Base-by-base conservation (phyloP, 441 rosid genomes). In the Populus hybrid region DNA sequence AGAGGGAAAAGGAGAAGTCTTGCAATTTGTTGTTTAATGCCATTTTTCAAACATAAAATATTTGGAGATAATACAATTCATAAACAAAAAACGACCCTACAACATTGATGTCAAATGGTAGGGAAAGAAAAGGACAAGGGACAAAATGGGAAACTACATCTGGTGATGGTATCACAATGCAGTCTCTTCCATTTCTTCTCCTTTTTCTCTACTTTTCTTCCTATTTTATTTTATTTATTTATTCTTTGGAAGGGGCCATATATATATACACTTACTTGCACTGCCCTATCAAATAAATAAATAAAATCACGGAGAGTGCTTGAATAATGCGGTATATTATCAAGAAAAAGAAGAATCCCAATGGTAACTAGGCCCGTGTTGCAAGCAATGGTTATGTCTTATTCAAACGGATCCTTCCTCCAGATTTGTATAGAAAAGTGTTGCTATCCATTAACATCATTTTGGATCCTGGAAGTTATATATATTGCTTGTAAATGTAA, bases 41-140 rank as follows among this genome's bases (percentile, higher is more conserved):
- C 33, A 50, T 16, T 74, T 77, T 66, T 42, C 40, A 42, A 68
- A 38, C 23, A 56, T 38, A 64, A 7, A 23, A 7, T 42, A 33
- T 53, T 10, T 6, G 14, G 36, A 59, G 9, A 69, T 59, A 28
- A 74, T 11, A 42, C 73, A 33, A 71, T 50, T 73, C 50, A 64
- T 66, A 42, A 69, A 65, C 53, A 20, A 59, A 33, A 24, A 76
- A 76, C 0, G 83, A 69, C 78, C 84, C 84, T 78, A 77, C 75
- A 11, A 14, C 69, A 78, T 82, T 84, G 73, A 79, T 75, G 74
- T 12, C 69, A 31, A 50, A 26, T 69, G 64, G 74, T 61, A 29
- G 67, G 61, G 28, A 68, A 23, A 56, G 73, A 69, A 65, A 84
- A 67, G 45, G 80, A 69, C 56, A 0, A 9, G 70, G 80, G 77